phyloP scores from a whole-genome alignment of 352 stramenopile genomes.

The Thalassiosira ordinaria region DNA sequence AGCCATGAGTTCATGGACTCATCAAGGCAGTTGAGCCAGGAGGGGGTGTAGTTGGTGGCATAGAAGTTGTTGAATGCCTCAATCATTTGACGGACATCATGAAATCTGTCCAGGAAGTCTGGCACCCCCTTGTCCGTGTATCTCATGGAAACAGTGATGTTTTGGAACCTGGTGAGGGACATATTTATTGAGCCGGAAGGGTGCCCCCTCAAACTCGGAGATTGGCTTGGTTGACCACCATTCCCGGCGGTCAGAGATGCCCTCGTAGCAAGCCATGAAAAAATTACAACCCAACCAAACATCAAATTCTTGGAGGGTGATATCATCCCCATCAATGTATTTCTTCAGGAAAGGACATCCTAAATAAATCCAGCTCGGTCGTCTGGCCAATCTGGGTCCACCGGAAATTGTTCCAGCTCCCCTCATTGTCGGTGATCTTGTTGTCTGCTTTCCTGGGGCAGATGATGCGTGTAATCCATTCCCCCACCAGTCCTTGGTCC shows the following conservation, averaged over 20 bases:
- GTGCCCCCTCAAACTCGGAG: slow-evolving; percentile 20
- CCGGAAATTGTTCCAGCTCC: slow-evolving; percentile 7
- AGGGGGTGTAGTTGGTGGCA: slow-evolving; percentile 28
- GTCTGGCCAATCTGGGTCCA: slow-evolving; percentile 4
- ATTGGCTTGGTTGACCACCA: slow-evolving; percentile 30
- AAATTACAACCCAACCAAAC: slow-evolving; percentile 26
- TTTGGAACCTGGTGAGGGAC: slow-evolving; percentile 25
- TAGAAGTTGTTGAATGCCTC: slow-evolving; percentile 40
- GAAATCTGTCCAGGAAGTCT: slow-evolving; percentile 41
- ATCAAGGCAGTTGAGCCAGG: slow-evolving; percentile 51
- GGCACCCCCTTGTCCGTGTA: slow-evolving; percentile 19
- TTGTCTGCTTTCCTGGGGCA: neutral
- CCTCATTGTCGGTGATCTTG: neutral
- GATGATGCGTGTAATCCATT: slow-evolving; percentile 1
- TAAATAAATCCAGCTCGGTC: slow-evolving; percentile 16
- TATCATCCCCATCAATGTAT: neutral
- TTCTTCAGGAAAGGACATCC: slow-evolving; percentile 9
- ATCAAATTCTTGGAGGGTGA: slow-evolving; percentile 30
- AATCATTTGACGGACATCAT: slow-evolving; percentile 43
- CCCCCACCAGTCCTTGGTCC: neutral
- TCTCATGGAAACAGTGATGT: slow-evolving; percentile 17
- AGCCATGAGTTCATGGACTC: slow-evolving; percentile 51
- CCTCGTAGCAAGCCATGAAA: slow-evolving; percentile 39
- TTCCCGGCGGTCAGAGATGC: neutral
- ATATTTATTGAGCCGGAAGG: slow-evolving; percentile 38